These are phyloP conservation scores for Penicillium simplicissimum DNA, from an alignment of 495 filamentous ascomycete genomes.

Conservation along the genomic window DNA sequence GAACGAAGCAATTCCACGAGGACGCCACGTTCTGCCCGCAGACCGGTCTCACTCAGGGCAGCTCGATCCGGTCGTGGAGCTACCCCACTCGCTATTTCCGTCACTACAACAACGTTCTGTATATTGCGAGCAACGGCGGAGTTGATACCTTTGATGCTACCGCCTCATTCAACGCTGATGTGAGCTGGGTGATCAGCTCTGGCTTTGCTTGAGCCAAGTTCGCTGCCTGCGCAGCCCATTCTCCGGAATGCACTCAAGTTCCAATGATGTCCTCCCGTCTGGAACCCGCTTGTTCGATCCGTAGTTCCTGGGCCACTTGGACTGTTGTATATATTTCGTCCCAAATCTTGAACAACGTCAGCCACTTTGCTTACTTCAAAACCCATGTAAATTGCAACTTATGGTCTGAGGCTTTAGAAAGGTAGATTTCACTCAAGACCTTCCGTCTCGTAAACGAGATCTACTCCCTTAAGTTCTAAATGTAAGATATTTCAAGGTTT, in stretches of 20 bases:
- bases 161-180: constrained; percentile 51
- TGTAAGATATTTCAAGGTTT: no score
- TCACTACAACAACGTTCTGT: constrained; percentile 48
- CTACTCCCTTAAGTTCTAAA: no score
- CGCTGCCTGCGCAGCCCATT: neutral
- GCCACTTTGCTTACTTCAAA: neutral
- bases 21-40: constrained; percentile 58
- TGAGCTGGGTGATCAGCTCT: constrained; percentile 46
- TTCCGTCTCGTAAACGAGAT: no score
- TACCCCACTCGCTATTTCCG: constrained; percentile 58
- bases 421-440: no score
- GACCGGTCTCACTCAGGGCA: constrained; percentile 47
- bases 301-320: neutral
- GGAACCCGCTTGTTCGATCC: neutral
- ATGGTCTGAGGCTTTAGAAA: neutral
- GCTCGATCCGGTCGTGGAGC: constrained; percentile 53
- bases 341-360: neutral
- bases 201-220: constrained; percentile 40
- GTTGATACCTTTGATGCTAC: constrained; percentile 50
- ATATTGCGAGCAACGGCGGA: constrained; percentile 55
- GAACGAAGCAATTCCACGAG: constrained; percentile 51
- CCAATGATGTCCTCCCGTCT: neutral
- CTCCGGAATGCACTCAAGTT: neutral
- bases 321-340: neutral
- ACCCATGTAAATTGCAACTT: neutral